These are phyloP conservation scores for Megacollybia marginata DNA, from an alignment of 768 basidiomycete species.

Conservation along the genomic window DNA sequence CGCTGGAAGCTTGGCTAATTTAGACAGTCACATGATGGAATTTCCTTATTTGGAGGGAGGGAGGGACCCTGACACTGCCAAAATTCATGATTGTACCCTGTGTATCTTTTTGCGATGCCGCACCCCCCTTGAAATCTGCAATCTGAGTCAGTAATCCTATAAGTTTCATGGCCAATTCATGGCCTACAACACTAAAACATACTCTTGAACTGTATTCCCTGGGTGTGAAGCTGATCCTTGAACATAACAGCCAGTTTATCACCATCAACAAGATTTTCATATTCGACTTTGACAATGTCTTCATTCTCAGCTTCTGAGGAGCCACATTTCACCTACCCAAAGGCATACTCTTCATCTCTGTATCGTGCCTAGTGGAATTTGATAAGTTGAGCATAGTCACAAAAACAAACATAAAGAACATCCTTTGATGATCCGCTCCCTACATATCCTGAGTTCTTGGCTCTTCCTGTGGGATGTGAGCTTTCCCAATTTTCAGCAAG, in stretches of 20 bases:
- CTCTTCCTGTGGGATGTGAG: neutral
- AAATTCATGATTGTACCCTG: too few relatives aligned
- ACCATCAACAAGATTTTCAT: slow-evolving; percentile 6
- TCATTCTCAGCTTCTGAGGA: slow-evolving; percentile 4
- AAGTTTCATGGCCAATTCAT: too few relatives aligned
- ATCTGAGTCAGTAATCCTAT: too few relatives aligned
- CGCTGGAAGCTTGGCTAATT: too few relatives aligned
- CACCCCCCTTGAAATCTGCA: too few relatives aligned
- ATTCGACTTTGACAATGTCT: slow-evolving; percentile 12
- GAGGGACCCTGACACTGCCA: too few relatives aligned
- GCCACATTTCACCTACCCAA: slow-evolving; percentile 10
- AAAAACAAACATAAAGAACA: neutral
- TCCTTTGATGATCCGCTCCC: neutral
- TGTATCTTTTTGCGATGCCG: too few relatives aligned
- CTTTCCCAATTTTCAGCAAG: neutral
- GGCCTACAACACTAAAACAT: too few relatives aligned
- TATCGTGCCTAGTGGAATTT: slow-evolving; percentile 7
- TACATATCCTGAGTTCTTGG: neutral
- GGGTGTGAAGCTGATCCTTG: neutral
- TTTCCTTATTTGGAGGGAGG: too few relatives aligned
- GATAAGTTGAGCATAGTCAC: neutral
- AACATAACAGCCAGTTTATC: neutral
- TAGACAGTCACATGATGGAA: too few relatives aligned
- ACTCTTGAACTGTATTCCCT: too few relatives aligned
- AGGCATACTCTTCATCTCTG: slow-evolving; percentile 11